Base-by-base conservation (phyloP, 108 stramenopile genomes). In the Pseudonitzschia pungens region DNA sequence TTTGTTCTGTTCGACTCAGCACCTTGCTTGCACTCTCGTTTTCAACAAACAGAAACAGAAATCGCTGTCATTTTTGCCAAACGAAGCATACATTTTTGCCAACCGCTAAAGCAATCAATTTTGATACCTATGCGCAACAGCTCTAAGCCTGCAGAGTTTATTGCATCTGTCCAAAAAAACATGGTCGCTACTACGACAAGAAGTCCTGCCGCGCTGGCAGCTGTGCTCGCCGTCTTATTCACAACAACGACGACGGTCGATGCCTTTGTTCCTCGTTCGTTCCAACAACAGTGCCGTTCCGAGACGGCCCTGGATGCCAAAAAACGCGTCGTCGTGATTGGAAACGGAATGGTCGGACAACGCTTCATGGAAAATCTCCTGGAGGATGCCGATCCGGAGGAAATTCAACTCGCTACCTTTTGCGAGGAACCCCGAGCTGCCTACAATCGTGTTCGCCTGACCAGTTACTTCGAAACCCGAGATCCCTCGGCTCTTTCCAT, bases 321-420 rank as follows among this genome's bases (percentile, higher is more conserved):
- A 70, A 92, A 92, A 70, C 79, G 84, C 15, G 85, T 93, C n/a
- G 94, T 95, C 4, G 94, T 95, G 43, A 86, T 95, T 44, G 94
- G 94, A 24, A 92, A 95, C 57, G 94, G 96, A 53, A 97, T 97
- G 96, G 93, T 96, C 2, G 96, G 96, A 12, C 96, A 97, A 81
- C 86, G 91, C 21, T 92, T 97, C 83, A 92, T 96, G 89, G 96
- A 96, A 72, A 90, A 94, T 29, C 77, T 96, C 28, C 62, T 95
- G 69, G 86, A 91, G 33, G 88, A 92, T 74, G 71, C 71, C 12
- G 77, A 86, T 20, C 71, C 78, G 32, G 78, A 88, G 40, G 63
- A 26, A 26, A 82, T 84, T 42, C 84, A 86, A 71, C 79, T 96
- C 20, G 75, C 88, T 57, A 93, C 92, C 12, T 97, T 97, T 81